Evolutionary conservation across 73 alveolate genomes (phyloP).

Genomic region (Chromera velia): DNA sequence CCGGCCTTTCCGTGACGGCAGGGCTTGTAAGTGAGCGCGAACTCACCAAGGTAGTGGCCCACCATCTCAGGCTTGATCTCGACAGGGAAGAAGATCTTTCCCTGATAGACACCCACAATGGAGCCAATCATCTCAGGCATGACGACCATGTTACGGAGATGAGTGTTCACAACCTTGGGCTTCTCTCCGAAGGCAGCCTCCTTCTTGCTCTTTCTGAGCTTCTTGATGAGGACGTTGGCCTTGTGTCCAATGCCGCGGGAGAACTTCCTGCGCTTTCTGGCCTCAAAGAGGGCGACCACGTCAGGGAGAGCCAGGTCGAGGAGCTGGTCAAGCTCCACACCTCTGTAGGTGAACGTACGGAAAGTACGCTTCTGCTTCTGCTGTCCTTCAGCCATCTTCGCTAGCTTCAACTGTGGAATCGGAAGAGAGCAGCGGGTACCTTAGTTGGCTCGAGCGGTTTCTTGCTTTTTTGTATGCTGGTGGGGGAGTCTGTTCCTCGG

Average conservation of each 20-base stretch:
- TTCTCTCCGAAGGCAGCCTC: slow-evolving; percentile 75
- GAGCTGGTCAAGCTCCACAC: slow-evolving; percentile 72
- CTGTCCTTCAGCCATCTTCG: too few relatives aligned
- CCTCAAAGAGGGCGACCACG: slow-evolving; percentile 66
- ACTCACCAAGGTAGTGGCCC: slow-evolving; percentile 86
- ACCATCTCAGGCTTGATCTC: slow-evolving; percentile 85
- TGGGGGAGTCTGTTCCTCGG: too few relatives aligned
- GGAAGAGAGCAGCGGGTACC: too few relatives aligned
- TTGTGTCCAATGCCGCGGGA: slow-evolving; percentile 70
- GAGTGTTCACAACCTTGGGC: slow-evolving; percentile 85
- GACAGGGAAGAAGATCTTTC: slow-evolving; percentile 73
- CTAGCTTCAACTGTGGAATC: too few relatives aligned
- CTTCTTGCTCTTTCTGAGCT: slow-evolving; percentile 55
- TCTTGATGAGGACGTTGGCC: slow-evolving; percentile 71
- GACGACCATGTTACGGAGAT: slow-evolving; percentile 73
- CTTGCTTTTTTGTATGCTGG: too few relatives aligned
- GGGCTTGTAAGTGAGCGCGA: slow-evolving; percentile 83
- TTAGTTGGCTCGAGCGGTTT: too few relatives aligned
- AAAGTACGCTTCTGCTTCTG: slow-evolving; percentile 66
- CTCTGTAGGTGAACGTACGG: slow-evolving; percentile 80
- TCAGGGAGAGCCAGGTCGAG: slow-evolving; percentile 70
- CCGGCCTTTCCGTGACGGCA: slow-evolving; percentile 83
- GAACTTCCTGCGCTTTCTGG: slow-evolving; percentile 82
- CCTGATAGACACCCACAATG: slow-evolving; percentile 77
- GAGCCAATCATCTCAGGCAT: slow-evolving; percentile 77